Percentiles rank a stretch among this genome's conserved stretches.
phyloP scores from a whole-genome alignment of 179 eudicot genomes.

The Beta lomatogona region DNA sequence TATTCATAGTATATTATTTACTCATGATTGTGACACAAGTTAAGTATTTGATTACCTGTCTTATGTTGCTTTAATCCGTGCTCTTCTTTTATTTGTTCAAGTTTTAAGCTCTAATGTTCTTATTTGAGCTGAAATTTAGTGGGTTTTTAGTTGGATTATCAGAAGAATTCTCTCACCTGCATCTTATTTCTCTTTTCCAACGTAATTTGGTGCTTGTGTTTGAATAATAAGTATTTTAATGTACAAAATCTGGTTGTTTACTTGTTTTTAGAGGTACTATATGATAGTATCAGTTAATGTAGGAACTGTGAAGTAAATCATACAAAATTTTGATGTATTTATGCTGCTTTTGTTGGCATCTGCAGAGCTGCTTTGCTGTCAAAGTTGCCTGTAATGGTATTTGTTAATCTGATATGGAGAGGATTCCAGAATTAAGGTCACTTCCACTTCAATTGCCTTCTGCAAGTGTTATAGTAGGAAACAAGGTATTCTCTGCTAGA shows the following conservation, averaged over 20 bases:
- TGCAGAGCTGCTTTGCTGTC: conserved; percentile 24
- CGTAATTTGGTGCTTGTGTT: background rate
- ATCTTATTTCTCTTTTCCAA: background rate
- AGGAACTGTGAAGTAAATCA: background rate
- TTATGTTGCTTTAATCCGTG: conserved; percentile 7
- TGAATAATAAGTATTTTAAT: background rate
- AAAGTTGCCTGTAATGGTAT: conserved; percentile 42
- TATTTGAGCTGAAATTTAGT: conserved; percentile 11
- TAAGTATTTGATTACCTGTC: conserved; percentile 35
- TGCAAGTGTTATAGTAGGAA: conserved; percentile 38
- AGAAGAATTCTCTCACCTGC: background rate
- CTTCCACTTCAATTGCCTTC: conserved; percentile 42
- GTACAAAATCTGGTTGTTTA: background rate
- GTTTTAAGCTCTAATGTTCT: conserved; percentile 7
- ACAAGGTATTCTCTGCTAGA: conserved; percentile 30
- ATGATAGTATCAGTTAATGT: background rate
- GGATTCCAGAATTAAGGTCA: conserved; percentile 47
- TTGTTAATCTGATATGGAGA: conserved; percentile 52
- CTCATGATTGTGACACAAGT: conserved; percentile 34
- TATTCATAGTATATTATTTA: conserved; percentile 21
- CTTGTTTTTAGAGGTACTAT: background rate
- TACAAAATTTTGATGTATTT: conserved; percentile 3
- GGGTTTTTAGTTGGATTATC: conserved; percentile 7
- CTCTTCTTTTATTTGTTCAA: background rate
- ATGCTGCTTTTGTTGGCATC: conserved; percentile 4